A percentile compares a stretch with the other conserved stretches of the same genome.
phyloP scores from a whole-genome alignment of 2,329 filamentous ascomycete genomes.

The Dothistroma pini region DNA sequence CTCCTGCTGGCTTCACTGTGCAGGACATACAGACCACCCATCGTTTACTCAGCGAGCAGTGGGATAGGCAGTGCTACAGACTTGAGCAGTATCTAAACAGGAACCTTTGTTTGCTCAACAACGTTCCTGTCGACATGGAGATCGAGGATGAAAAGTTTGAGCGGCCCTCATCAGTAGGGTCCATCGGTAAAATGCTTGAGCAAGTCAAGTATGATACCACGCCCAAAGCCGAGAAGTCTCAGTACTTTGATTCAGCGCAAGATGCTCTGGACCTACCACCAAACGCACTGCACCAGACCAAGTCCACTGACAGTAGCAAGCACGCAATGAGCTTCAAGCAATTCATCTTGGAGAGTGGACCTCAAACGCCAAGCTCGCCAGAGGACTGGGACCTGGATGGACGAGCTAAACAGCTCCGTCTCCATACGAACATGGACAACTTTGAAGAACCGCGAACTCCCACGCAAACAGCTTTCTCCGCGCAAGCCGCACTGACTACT shows the following conservation, averaged over 20 bases:
- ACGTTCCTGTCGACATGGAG: constrained; percentile 42
- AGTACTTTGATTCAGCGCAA: constrained; percentile 31
- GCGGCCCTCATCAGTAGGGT: constrained; percentile 37
- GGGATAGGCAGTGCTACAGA: constrained; percentile 48
- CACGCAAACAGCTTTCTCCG: constrained; percentile 19
- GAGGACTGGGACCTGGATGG: not conserved
- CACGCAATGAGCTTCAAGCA: constrained; percentile 27
- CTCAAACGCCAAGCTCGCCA: constrained; percentile 3
- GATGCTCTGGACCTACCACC: not conserved
- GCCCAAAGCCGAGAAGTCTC: constrained; percentile 39
- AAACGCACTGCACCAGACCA: not conserved
- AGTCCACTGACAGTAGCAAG: constrained; percentile 10
- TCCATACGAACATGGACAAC: constrained; percentile 17
- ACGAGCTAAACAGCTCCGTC: constrained; percentile 4
- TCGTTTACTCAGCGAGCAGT: constrained; percentile 47
- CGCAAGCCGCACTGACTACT: not conserved
- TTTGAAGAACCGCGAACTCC: constrained; percentile 23
- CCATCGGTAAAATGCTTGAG: constrained; percentile 36
- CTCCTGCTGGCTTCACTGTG: constrained; percentile 37
- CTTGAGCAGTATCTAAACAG: constrained; percentile 46
- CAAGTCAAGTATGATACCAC: constrained; percentile 46
- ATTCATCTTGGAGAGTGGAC: constrained; percentile 26
- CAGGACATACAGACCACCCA: constrained; percentile 50
- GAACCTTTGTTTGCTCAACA: constrained; percentile 45
- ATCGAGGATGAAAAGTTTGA: constrained; percentile 47